Base-by-base conservation (phyloP, 202 grass and related monocot species). In the Sporobolus alterniflorus region DNA sequence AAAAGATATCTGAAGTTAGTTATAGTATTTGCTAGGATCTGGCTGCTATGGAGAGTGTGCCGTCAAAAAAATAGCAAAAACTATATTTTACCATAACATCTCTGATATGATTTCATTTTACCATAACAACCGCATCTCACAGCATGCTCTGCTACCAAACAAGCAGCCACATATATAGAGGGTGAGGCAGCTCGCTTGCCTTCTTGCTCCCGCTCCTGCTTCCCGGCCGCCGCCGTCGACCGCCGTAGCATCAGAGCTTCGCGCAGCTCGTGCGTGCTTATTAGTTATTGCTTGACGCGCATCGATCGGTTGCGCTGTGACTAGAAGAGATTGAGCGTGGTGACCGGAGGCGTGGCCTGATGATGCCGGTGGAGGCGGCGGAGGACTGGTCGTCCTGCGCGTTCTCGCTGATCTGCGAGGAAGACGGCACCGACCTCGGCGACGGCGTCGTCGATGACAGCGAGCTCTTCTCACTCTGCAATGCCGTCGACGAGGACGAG, bases 321-420 rank as follows among this genome's bases (percentile, higher is more conserved):
- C 29, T 69, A 75, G 68, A 39, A 39, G 18, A 22, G 15, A 14
- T 3, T 29, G 43, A 48, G 24, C 64, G 9, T 47, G 67, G 51
- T 33, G 78, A 56, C 51, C 67, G 59, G 40, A 25, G 39, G 21
- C 65, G 65, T 6, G 59, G 11, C 36, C 14, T 36, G 50, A 74
- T 67, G 83, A 60, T 66, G 88, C 41, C 64, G 64, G 78, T 80
- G 84, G 84, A 43, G 39, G 76, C 67, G 39, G 86, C 40, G 62
- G 91, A 87, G 65, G 83, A 87, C 65, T 89, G 77, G 44, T 52
- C 82, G 34, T 74, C 55, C 31, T 88, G 87, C 70, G 77, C 83
- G 43, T 77, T 93, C 77, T 96, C 94, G 25, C 77, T 97, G 51
- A 86, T 82, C 9, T 97, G 94, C 82, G 84, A 91, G 64, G 94